phyloP scores from a whole-genome alignment of 176 grass and related monocot species.

The Coix lacrymajobi region DNA sequence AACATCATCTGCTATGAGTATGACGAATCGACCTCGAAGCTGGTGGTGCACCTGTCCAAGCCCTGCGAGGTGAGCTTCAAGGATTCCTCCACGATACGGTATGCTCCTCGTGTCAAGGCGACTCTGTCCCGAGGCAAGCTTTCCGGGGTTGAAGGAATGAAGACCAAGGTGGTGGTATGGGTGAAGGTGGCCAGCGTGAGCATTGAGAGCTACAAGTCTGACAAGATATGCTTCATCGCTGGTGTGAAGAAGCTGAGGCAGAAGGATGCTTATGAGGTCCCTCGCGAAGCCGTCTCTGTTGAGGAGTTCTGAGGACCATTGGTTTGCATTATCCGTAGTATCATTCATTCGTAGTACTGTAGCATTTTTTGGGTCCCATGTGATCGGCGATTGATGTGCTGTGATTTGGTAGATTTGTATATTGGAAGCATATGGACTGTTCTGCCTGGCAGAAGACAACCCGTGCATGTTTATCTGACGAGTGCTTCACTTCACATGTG shows the following conservation, averaged over 20 bases:
- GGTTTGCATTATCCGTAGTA: neutral
- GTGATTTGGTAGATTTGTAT: conserved; percentile 16
- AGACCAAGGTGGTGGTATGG: conserved; percentile 88
- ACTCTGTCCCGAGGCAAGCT: conserved; percentile 77
- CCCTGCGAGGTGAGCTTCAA: conserved; percentile 88
- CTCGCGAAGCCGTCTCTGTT: conserved; percentile 56
- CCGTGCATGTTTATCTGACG: conserved; percentile 32
- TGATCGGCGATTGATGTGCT: conserved; percentile 4
- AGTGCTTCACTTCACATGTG: conserved; percentile 6
- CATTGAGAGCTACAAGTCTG: conserved; percentile 79
- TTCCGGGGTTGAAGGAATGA: conserved; percentile 75
- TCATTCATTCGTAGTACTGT: conserved; percentile 42
- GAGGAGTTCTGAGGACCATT: conserved; percentile 64
- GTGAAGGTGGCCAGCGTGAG: conserved; percentile 77
- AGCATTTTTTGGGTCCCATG: conserved; percentile 31
- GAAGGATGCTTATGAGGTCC: conserved; percentile 80
- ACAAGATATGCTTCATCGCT: conserved; percentile 88
- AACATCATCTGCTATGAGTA: conserved; percentile 97
- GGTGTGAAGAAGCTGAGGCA: conserved; percentile 89
- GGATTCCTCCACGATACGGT: conserved; percentile 68
- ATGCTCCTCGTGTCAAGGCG: conserved; percentile 66
- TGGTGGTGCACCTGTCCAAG: conserved; percentile 79
- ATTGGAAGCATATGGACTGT: conserved; percentile 15
- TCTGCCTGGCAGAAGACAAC: conserved; percentile 13
- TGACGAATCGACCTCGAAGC: conserved; percentile 64